A percentile compares a stretch with the other conserved stretches of the same genome.
These are phyloP conservation scores for Rubia yunnanensis DNA, from an alignment of 257 asterid genomes.

Conservation along the genomic window DNA sequence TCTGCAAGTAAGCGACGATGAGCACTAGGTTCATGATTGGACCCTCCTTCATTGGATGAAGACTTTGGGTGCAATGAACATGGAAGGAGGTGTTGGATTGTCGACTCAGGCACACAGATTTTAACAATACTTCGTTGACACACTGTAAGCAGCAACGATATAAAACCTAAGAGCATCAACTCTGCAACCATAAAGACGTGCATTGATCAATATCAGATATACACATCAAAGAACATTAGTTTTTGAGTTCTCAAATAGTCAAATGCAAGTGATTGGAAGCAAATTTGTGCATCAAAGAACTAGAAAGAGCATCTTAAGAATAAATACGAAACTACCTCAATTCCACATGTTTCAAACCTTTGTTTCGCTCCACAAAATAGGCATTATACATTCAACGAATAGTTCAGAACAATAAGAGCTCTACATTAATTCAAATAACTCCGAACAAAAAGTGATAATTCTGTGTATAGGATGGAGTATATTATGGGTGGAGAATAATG, in stretches of 20 bases:
- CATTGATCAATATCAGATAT: neutral
- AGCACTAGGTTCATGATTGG: neutral
- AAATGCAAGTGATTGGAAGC: too few species aligned
- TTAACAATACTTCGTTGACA: slow-evolving; percentile 46
- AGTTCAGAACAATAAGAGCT: neutral
- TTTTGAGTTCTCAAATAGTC: too few species aligned
- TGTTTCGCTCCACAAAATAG: neutral
- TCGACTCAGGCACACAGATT: slow-evolving; percentile 40
- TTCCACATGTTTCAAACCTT: neutral
- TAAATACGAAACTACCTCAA: too few species aligned
- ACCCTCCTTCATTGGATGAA: neutral
- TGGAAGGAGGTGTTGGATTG: neutral
- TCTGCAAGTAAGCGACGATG: slow-evolving; percentile 22
- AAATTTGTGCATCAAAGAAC: too few species aligned
- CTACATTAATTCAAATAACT: neutral
- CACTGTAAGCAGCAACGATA: slow-evolving; percentile 68
- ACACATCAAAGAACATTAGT: neutral
- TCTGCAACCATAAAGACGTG: slow-evolving; percentile 33
- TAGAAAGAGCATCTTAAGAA: too few species aligned
- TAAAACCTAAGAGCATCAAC: slow-evolving; percentile 87
- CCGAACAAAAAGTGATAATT: neutral
- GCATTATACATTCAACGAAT: neutral
- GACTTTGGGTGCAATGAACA: neutral
- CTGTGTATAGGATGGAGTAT: neutral
- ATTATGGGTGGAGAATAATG: neutral